Conservation (phyloP, 345 rosid genomes). For the Psidium friedrichsthalianum region DNA sequence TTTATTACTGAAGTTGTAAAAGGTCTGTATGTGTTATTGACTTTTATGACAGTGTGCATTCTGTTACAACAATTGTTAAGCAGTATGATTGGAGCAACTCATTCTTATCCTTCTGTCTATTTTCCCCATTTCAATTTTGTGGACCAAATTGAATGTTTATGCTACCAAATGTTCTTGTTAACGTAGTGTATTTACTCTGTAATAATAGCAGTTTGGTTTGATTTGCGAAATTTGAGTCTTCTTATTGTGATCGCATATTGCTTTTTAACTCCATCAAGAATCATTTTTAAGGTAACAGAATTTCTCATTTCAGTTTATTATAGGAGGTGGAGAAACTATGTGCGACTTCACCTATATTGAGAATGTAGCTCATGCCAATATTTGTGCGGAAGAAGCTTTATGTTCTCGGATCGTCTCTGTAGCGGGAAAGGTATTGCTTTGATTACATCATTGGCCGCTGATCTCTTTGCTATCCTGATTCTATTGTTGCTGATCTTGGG, state of each 20-base stretch:
- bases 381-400: constrained; percentile 72
- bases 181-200: not conserved
- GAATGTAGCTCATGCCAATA: constrained; percentile 79
- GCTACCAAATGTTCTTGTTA: not conserved
- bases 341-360: constrained; percentile 85
- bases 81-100: not conserved
- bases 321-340: constrained; percentile 76
- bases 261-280: not conserved
- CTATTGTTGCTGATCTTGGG: not conserved
- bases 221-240: not conserved
- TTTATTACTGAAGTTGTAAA: not conserved
- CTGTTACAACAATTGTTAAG: not conserved
- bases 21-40: not conserved
- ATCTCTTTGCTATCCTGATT: not conserved
- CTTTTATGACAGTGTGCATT: not conserved
- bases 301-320: constrained; percentile 67
- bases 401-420: constrained; percentile 52
- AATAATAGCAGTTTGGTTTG: not conserved
- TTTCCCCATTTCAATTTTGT: not conserved
- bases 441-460: not conserved
- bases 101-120: not conserved
- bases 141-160: not conserved
- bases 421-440: constrained; percentile 75
- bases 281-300: constrained; percentile 15
- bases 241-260: not conserved